Percentiles rank a stretch among this genome's conserved stretches.
These are phyloP conservation scores for Niveomyces coronatus DNA, from an alignment of 2,329 filamentous ascomycete species.

Conservation along the genomic window DNA sequence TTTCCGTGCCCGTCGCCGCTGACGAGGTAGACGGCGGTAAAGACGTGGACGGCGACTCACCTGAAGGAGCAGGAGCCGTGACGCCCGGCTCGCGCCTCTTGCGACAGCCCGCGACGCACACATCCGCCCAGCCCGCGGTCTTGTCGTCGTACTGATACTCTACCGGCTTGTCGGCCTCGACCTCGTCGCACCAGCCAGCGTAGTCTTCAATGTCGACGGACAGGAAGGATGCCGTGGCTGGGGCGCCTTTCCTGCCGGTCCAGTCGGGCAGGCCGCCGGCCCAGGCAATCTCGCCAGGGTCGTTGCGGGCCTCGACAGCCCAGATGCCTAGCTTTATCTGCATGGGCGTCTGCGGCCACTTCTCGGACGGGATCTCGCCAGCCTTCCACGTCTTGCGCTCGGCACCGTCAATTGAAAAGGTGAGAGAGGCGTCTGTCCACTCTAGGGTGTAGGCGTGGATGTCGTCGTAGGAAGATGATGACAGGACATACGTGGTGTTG, in stretches of 20 bases:
- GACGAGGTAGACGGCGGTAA: background rate
- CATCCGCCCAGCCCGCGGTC: conserved; percentile 19
- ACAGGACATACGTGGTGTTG: conserved; percentile 37
- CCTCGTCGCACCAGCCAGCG: conserved; percentile 17
- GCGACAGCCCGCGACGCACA: conserved; percentile 19
- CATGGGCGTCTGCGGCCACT: conserved; percentile 62
- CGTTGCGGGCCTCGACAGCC: conserved; percentile 36
- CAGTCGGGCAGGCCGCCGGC: conserved; percentile 44
- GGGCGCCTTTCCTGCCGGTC: conserved; percentile 12
- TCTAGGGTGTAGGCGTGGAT: conserved; percentile 58
- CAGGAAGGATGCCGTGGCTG: conserved; percentile 18
- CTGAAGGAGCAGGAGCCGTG: conserved; percentile 3
- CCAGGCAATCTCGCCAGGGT: conserved; percentile 56
- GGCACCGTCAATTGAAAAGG: conserved; percentile 48
- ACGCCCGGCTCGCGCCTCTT: conserved; percentile 11
- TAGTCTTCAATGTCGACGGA: conserved; percentile 21
- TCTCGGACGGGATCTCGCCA: conserved; percentile 34
- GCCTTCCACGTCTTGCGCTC: conserved; percentile 23
- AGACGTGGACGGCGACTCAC: conserved; percentile 3
- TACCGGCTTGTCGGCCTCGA: conserved; percentile 11
- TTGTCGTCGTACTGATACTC: conserved; percentile 21
- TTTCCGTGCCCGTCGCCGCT: background rate
- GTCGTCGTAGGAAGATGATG: conserved; percentile 24
- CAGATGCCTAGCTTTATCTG: conserved; percentile 52
- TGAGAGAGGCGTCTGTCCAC: conserved; percentile 50